These are phyloP conservation scores for Colletotrichum sansevieriae DNA, from an alignment of 2,329 filamentous ascomycete genomes.

Conservation along the genomic window DNA sequence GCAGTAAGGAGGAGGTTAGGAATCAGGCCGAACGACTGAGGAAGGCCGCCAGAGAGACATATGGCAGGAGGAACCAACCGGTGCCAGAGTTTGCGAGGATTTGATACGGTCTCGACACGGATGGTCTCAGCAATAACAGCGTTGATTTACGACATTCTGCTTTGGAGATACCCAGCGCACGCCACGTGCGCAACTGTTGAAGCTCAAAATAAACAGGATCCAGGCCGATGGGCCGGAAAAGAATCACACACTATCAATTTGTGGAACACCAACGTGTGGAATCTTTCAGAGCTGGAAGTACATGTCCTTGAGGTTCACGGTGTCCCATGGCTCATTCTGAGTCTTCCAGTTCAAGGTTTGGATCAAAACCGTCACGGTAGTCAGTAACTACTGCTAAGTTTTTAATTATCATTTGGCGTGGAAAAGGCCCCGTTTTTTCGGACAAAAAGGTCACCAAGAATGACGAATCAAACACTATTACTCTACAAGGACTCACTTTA, in stretches of 20 bases:
- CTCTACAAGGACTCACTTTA: constrained; percentile 44
- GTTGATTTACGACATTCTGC: constrained; percentile 6
- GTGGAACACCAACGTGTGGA: too few relatives aligned
- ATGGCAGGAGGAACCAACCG: constrained; percentile 9
- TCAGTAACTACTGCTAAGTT: too few relatives aligned
- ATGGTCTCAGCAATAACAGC: not conserved
- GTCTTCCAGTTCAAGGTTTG: too few relatives aligned
- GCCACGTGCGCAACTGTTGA: not conserved
- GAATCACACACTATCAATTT: not conserved
- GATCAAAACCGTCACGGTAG: too few relatives aligned
- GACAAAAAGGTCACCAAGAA: too few relatives aligned
- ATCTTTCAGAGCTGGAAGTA: too few relatives aligned
- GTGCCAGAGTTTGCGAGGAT: constrained; percentile 27
- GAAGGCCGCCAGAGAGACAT: constrained; percentile 17
- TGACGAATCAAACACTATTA: not conserved
- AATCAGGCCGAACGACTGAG: constrained; percentile 27
- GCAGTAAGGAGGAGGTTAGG: constrained; percentile 21
- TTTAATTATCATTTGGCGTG: too few relatives aligned
- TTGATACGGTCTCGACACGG: not conserved
- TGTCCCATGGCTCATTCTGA: too few relatives aligned
- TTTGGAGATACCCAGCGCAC: constrained; percentile 33
- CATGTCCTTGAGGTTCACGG: too few relatives aligned
- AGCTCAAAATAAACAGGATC: not conserved
- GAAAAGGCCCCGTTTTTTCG: too few relatives aligned
- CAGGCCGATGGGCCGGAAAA: not conserved